Evolutionary conservation across 73 alveolate genomes (phyloP), one percentile per base, ranked within the genome.

Genomic region (Effrenium voratum): DNA sequence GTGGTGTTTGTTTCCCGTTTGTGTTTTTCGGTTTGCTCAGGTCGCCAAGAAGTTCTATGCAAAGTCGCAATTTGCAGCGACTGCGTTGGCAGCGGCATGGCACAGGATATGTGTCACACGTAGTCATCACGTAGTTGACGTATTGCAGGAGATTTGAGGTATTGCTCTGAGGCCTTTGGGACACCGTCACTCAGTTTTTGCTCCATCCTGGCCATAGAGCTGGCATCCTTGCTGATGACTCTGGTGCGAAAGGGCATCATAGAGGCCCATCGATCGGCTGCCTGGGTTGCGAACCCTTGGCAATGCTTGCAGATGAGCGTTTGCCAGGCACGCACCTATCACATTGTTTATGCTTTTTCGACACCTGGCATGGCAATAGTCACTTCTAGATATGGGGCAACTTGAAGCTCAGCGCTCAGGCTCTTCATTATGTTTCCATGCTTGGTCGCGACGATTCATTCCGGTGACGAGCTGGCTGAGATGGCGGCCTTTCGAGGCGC

Each of bases 181-280:
- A 88, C 85, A 16, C 95, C 95, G 6, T 88, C 95, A 12, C 30
- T 73, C 49, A 63, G 85, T 5, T 88, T 88, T 66, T 88, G 95
- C 75, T 63, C 95, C 41, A 70, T 88, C 36, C 26, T 88, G 12
- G 95, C 95, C 26, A 88, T 88, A 28, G 95, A 88, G 95, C 80
- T 88, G 22, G 95, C 95, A 32, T 88, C 95, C 47, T 75, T 88
- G 15, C 77, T 88, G 86, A 88, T 88, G 95, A 88, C 95, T n/a
- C 70, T 88, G 50, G 95, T 88, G 50, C 77, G 95, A 44, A 88
- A 88, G 95, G 95, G 95, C 38, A 45, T 88, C 47, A 88, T 88
- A 38, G 95, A 88, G 95, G 95, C 95, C 49, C 36, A 52, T 13
- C 8, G 49, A 32, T 28, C 8, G 8, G 24, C 40, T 26, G 36